phyloP scores from a whole-genome alignment of 352 stramenopile species.

The Phytophthora agathidicida region DNA sequence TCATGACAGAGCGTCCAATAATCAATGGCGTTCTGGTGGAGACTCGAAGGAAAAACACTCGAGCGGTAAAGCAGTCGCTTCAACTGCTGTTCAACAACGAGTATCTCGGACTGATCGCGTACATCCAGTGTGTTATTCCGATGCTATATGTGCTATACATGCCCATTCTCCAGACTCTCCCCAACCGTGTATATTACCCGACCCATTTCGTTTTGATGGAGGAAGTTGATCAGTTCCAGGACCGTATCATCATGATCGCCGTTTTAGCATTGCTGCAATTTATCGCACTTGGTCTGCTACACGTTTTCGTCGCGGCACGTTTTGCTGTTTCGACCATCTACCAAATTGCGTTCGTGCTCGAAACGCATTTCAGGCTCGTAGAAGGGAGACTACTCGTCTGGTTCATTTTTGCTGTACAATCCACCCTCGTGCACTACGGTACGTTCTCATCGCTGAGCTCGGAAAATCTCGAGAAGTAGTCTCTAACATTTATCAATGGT shows the following conservation, averaged over 20 bases:
- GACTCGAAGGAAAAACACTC: conserved; percentile 22
- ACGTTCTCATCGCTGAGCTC: no score
- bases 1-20: background rate
- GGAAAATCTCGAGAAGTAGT: no score
- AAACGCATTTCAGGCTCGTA: conserved; percentile 36
- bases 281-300: conserved; percentile 5
- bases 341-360: conserved; percentile 46
- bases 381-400: conserved; percentile 34
- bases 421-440: conserved; percentile 15
- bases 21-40: conserved; percentile 13
- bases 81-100: conserved; percentile 43
- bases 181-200: conserved; percentile 30
- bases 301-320: conserved; percentile 14
- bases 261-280: conserved; percentile 19
- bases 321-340: conserved; percentile 29
- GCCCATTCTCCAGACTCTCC: conserved; percentile 2
- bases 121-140: conserved; percentile 34
- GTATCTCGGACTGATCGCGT: conserved; percentile 33
- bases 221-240: background rate
- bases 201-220: conserved; percentile 5
- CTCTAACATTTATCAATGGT: background rate
- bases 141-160: conserved; percentile 35
- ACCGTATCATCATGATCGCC: conserved; percentile 17
- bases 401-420: conserved; percentile 12
- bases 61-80: conserved; percentile 26